Conservation (phyloP, 2,329 filamentous ascomycete genomes). For the Coniochaeta pulveracea region DNA sequence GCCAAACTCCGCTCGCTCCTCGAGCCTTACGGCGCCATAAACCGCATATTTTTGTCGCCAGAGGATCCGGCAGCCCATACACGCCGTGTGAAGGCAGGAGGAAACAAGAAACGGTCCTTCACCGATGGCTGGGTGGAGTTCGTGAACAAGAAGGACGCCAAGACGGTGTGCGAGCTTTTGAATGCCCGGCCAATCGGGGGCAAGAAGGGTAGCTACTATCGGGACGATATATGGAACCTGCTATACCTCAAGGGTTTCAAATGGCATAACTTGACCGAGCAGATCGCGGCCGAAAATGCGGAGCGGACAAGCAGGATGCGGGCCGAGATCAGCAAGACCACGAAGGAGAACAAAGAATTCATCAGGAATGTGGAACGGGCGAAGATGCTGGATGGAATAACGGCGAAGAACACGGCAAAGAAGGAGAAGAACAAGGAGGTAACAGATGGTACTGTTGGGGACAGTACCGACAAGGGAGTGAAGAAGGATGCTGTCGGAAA, state of each 20-base stretch:
- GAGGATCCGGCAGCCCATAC: slow-evolving; percentile 58
- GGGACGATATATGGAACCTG: slow-evolving; percentile 79
- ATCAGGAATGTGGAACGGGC: slow-evolving; percentile 67
- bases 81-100: slow-evolving; percentile 58
- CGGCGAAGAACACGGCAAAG: slow-evolving; percentile 43
- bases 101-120: slow-evolving; percentile 75
- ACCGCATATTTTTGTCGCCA: slow-evolving; percentile 68
- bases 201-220: slow-evolving; percentile 74
- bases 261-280: slow-evolving; percentile 57
- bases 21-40: slow-evolving; percentile 62
- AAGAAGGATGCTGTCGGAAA: slow-evolving; percentile 12
- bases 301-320: slow-evolving; percentile 65
- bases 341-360: slow-evolving; percentile 73
- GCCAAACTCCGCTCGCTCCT: slow-evolving; percentile 65
- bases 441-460: slow-evolving; percentile 21
- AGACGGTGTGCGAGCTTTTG: slow-evolving; percentile 61
- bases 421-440: slow-evolving; percentile 22
- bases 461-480: slow-evolving; percentile 4
- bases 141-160: slow-evolving; percentile 62
- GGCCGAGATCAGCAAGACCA: slow-evolving; percentile 65
- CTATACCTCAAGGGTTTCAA: slow-evolving; percentile 77
- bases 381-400: slow-evolving; percentile 70
- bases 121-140: slow-evolving; percentile 86
- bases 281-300: slow-evolving; percentile 72
- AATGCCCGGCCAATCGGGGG: slow-evolving; percentile 72